Percentiles rank a stretch among this genome's conserved stretches.
Evolutionary conservation across 352 stramenopile genomes (phyloP).

Genomic region (Discostella stelligera): DNA sequence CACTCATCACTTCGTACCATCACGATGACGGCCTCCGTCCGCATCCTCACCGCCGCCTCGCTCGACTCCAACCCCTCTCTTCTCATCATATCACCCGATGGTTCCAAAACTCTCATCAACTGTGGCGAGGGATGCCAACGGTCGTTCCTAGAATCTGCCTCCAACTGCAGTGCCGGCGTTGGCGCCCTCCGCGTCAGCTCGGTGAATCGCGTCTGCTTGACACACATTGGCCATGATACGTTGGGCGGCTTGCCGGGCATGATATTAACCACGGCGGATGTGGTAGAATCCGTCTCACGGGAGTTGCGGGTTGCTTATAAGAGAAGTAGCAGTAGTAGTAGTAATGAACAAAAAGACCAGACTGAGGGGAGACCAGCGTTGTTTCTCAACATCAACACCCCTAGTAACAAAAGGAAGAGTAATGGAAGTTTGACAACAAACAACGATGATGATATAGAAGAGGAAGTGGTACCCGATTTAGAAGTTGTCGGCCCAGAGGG

Average conservation of each 20-base stretch:
- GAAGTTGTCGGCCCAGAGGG: slow-evolving; percentile 68
- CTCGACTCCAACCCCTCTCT: slow-evolving; percentile 71
- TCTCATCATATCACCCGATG: slow-evolving; percentile 61
- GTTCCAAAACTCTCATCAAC: slow-evolving; percentile 74
- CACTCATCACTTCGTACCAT: too few relatives aligned
- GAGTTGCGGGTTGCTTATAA: slow-evolving; percentile 19
- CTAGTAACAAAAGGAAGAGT: slow-evolving; percentile 14
- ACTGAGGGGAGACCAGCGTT: not conserved
- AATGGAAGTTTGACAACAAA: slow-evolving; percentile 31
- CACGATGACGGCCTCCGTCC: slow-evolving; percentile 63
- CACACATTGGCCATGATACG: slow-evolving; percentile 63
- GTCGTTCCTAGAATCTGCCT: slow-evolving; percentile 70
- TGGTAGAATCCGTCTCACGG: slow-evolving; percentile 28
- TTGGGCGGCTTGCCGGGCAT: slow-evolving; percentile 77
- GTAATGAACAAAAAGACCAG: not conserved
- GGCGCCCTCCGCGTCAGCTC: slow-evolving; percentile 51
- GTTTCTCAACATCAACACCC: not conserved
- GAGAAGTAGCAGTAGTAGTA: slow-evolving; percentile 14
- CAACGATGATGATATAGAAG: slow-evolving; percentile 10
- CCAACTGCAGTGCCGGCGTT: slow-evolving; percentile 14
- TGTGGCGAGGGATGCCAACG: slow-evolving; percentile 78
- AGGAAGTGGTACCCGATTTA: slow-evolving; percentile 40
- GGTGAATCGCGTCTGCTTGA: slow-evolving; percentile 72
- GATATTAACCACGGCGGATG: slow-evolving; percentile 76
- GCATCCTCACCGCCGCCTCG: slow-evolving; percentile 61